Evolutionary conservation across 306 rosid species (phyloP).

Genomic region (Glycine latifolia): DNA sequence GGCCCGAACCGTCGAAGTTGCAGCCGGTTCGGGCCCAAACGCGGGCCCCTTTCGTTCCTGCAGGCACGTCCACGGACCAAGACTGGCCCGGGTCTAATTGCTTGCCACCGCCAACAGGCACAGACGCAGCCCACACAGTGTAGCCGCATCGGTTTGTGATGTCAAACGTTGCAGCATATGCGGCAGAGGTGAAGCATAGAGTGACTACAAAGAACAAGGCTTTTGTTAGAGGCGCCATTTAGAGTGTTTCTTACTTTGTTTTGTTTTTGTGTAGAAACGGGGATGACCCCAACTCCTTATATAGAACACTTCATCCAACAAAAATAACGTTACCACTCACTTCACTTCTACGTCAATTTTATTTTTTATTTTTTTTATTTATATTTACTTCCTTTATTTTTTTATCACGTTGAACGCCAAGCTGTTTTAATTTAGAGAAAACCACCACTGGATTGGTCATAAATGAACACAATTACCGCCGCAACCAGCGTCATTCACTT

Average conservation of each 20-base stretch:
- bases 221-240: too few species aligned
- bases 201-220: not conserved
- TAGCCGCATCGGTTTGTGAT: conserved; percentile 56
- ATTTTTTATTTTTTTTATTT: too few species aligned
- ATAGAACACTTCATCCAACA: not conserved
- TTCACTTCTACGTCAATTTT: too few species aligned
- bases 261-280: too few species aligned
- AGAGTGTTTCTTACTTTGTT: too few species aligned
- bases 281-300: not conserved
- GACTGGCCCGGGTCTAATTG: conserved; percentile 35
- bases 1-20: conserved; percentile 54
- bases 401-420: too few species aligned
- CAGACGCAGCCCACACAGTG: conserved; percentile 66
- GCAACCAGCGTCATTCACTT: too few species aligned
- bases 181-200: not conserved
- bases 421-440: too few species aligned
- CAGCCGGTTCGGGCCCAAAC: conserved; percentile 67
- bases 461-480: too few species aligned
- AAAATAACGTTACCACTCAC: too few species aligned
- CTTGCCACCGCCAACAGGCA: conserved; percentile 52
- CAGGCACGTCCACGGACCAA: conserved; percentile 42
- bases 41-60: conserved; percentile 41
- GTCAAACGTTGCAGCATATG: conserved; percentile 46
- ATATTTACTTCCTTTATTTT: too few species aligned
- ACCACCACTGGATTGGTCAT: too few species aligned